These are phyloP conservation scores for Spathaspora sp. DNA, from an alignment of 805 yeast genomes.

Conservation along the genomic window DNA sequence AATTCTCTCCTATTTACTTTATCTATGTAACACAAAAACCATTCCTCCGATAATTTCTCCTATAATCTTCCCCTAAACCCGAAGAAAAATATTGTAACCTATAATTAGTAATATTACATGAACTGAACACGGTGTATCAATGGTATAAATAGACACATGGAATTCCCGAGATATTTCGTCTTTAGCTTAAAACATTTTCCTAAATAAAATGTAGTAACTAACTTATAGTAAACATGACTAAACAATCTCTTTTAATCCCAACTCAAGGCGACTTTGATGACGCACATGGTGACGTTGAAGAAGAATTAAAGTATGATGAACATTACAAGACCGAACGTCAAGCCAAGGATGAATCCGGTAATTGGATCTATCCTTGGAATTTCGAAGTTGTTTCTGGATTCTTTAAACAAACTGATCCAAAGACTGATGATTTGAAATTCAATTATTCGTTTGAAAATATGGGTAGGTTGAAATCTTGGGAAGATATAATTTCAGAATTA, in stretches of 20 bases:
- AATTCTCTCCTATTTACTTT: no score
- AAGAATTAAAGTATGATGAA: conserved; percentile 12
- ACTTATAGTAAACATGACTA: conserved; percentile 1
- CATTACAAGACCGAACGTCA: conserved; percentile 8
- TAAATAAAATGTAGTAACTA: neutral
- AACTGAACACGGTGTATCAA: neutral
- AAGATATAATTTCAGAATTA: conserved; percentile 26
- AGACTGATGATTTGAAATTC: conserved; percentile 46
- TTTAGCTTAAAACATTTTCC: neutral
- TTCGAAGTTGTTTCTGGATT: conserved; percentile 49
- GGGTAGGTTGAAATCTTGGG: conserved; percentile 45
- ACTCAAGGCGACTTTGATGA: conserved; percentile 26
- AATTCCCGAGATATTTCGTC: neutral
- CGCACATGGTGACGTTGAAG: conserved; percentile 25
- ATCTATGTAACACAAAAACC: no score
- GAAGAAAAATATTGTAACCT: neutral
- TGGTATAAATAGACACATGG: neutral
- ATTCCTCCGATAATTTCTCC: neutral
- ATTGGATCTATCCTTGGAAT: conserved; percentile 36
- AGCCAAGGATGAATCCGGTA: conserved; percentile 17
- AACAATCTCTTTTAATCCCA: conserved; percentile 28
- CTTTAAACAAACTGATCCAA: conserved; percentile 44
- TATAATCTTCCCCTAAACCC: neutral
- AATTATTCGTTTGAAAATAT: conserved; percentile 40
- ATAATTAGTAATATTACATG: neutral